Conservation (phyloP, 345 rosid genomes). For the Euclidium syriacum region DNA sequence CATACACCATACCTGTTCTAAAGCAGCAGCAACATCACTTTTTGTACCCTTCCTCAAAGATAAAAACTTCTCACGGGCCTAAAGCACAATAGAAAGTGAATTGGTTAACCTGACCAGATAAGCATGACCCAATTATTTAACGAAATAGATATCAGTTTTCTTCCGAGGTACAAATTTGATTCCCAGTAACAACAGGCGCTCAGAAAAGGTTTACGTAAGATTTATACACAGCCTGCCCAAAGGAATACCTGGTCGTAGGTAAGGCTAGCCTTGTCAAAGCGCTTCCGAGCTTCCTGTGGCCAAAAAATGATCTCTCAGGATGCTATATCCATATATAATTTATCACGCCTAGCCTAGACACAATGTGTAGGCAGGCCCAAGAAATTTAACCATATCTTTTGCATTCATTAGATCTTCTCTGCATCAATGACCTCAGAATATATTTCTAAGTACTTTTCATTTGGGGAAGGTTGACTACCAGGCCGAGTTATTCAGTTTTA, state of each 20-base stretch:
- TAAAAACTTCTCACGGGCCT: constrained; percentile 98
- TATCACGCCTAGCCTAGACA: constrained; percentile 10
- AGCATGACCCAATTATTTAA: background rate
- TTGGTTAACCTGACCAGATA: background rate
- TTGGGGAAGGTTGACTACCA: background rate
- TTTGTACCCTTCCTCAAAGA: constrained; percentile 91
- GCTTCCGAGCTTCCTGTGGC: constrained; percentile 90
- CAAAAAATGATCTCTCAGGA: constrained; percentile 32
- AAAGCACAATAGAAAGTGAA: constrained; percentile 12
- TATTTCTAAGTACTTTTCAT: background rate
- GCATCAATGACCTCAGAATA: background rate
- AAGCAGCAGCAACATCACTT: constrained; percentile 56
- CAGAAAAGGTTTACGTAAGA: background rate
- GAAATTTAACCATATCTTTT: background rate
- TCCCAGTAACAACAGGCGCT: background rate
- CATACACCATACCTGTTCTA: constrained; percentile 69
- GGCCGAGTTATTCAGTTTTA: background rate
- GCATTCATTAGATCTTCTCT: background rate
- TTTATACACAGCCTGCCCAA: background rate
- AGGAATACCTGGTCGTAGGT: constrained; percentile 80
- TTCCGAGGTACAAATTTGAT: constrained; percentile 3
- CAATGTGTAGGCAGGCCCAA: background rate
- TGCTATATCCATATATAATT: constrained; percentile 1
- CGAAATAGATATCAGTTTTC: background rate
- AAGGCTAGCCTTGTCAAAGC: constrained; percentile 94